phyloP scores from a whole-genome alignment of 257 asterid species.

The Oldenlandia corymbosa region DNA sequence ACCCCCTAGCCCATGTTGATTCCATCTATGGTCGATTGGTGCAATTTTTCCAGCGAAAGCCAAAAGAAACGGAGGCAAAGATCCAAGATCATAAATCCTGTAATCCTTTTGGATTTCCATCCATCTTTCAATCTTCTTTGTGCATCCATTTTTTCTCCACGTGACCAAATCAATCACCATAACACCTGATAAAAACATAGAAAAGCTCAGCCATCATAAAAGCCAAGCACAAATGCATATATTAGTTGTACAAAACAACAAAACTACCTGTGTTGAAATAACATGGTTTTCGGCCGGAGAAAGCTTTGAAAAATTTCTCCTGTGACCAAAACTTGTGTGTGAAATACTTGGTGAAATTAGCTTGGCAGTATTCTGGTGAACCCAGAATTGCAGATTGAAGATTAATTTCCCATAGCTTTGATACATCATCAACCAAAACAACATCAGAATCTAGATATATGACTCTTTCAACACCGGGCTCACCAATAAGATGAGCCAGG shows the following conservation, averaged over 20 bases:
- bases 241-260: conserved; percentile 3
- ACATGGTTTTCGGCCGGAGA: conserved; percentile 46
- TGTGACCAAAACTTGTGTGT: conserved; percentile 48
- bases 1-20: conserved; percentile 67
- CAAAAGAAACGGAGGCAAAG: conserved; percentile 57
- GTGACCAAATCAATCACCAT: conserved; percentile 54
- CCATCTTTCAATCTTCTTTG: conserved; percentile 56
- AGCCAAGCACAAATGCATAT: too few species aligned
- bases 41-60: conserved; percentile 57
- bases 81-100: conserved; percentile 61
- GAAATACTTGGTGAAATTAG: conserved; percentile 64
- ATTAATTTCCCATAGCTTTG: conserved; percentile 44
- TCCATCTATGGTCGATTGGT: conserved; percentile 55
- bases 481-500: conserved; percentile 50
- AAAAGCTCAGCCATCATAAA: too few species aligned
- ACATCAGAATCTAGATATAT: conserved; percentile 69
- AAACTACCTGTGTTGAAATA: conserved; percentile 56
- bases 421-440: conserved; percentile 52
- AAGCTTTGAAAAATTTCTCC: conserved; percentile 29
- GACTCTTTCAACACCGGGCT: conserved; percentile 43
- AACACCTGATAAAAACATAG: conserved; percentile 35
- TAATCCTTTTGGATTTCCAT: conserved; percentile 52
- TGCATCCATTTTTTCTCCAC: conserved; percentile 50
- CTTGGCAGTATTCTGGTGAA: conserved; percentile 68
- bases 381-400: conserved; percentile 43